Evolutionary conservation across 495 filamentous ascomycete genomes (phyloP).

Genomic region (Penicillium paxilli): DNA sequence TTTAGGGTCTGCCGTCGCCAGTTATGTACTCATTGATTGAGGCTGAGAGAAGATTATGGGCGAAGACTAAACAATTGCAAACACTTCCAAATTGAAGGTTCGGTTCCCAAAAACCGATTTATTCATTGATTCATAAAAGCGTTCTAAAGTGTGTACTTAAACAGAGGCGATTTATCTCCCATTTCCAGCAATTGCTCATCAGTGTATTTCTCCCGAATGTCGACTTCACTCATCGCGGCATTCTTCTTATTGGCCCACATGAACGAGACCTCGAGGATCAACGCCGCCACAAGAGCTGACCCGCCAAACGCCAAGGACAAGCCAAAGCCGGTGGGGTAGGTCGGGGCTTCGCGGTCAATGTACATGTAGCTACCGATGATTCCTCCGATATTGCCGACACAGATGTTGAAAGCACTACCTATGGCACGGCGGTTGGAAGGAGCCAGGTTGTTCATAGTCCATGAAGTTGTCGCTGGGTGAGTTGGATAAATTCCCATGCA

Average conservation of each 20-base stretch:
- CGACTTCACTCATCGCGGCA: constrained; percentile 24
- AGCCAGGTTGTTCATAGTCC: constrained; percentile 41
- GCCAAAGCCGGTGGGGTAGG: constrained; percentile 36
- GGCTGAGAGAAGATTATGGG: constrained; percentile 36
- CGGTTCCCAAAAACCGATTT: neutral
- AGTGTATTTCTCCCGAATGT: constrained; percentile 30
- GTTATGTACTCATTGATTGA: no score
- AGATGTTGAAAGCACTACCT: constrained; percentile 35
- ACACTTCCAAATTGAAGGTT: no score
- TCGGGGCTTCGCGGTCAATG: constrained; percentile 26
- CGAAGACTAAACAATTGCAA: neutral
- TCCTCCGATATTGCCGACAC: constrained; percentile 36
- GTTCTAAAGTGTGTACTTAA: constrained; percentile 33
- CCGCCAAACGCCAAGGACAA: constrained; percentile 26
- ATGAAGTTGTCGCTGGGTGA: constrained; percentile 34
- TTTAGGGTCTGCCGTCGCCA: no score
- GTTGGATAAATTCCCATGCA: constrained; percentile 41
- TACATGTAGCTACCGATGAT: constrained; percentile 40
- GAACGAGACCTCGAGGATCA: constrained; percentile 21
- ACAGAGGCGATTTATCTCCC: constrained; percentile 44
- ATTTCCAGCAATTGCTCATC: constrained; percentile 40
- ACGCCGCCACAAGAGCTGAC: constrained; percentile 17
- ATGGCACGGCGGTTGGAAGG: constrained; percentile 35
- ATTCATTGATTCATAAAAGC: neutral
- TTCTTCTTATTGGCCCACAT: constrained; percentile 24